These are phyloP conservation scores for Hymenoscyphus linearis DNA, from an alignment of 2,329 filamentous ascomycete species.

Conservation along the genomic window DNA sequence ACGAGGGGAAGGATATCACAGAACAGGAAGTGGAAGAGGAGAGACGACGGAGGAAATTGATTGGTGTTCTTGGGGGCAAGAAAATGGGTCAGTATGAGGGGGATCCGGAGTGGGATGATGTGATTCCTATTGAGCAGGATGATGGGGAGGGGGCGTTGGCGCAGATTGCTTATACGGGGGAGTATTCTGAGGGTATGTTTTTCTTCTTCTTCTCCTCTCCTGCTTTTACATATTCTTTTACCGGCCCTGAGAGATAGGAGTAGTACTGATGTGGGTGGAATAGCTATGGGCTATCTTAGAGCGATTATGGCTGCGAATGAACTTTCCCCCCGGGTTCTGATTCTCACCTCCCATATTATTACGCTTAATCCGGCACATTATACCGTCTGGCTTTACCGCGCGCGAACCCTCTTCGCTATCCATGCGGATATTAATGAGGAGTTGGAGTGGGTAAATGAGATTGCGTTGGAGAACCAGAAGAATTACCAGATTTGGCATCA, in stretches of 20 bases:
- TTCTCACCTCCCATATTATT: slow-evolving; percentile 85
- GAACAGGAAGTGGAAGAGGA: slow-evolving; percentile 25
- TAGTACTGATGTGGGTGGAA: not conserved
- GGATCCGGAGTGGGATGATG: slow-evolving; percentile 77
- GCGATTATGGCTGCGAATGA: slow-evolving; percentile 90
- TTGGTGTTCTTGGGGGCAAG: slow-evolving; percentile 24
- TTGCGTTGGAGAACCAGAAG: slow-evolving; percentile 80
- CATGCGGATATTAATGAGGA: slow-evolving; percentile 42
- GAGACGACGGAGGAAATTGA: slow-evolving; percentile 24
- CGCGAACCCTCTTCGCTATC: slow-evolving; percentile 67
- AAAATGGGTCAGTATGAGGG: slow-evolving; percentile 30
- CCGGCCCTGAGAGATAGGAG: not conserved
- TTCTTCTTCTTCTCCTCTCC: not conserved
- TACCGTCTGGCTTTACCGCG: slow-evolving; percentile 96
- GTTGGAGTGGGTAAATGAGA: slow-evolving; percentile 77
- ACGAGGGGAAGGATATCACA: not conserved
- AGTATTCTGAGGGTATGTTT: slow-evolving; percentile 71
- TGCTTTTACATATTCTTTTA: not conserved
- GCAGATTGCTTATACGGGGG: slow-evolving; percentile 84
- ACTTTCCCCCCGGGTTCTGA: slow-evolving; percentile 70
- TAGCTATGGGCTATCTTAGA: slow-evolving; percentile 85
- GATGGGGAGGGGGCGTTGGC: slow-evolving; percentile 82
- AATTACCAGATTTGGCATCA: slow-evolving; percentile 98
- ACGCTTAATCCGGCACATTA: slow-evolving; percentile 94
- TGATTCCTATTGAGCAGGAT: slow-evolving; percentile 75